phyloP scores from a whole-genome alignment of 441 rosid genomes.

The Cnidoscolus chayamansa region DNA sequence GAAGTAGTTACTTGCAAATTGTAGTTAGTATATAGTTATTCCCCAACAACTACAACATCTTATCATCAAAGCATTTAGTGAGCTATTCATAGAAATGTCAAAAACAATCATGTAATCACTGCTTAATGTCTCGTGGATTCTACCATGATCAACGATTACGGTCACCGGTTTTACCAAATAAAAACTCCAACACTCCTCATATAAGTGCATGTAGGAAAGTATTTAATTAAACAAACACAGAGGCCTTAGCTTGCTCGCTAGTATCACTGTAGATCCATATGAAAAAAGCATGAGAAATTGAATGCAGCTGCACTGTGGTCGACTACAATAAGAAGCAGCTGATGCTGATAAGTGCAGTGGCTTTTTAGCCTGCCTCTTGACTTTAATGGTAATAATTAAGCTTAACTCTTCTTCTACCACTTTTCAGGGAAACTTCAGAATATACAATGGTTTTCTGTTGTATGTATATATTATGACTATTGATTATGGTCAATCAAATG shows the following conservation, averaged over 20 bases:
- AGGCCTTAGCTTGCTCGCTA: neutral
- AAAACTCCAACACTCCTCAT: neutral
- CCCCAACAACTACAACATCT: neutral
- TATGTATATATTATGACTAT: too few species aligned
- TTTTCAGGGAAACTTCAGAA: too few species aligned
- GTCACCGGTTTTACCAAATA: too few species aligned
- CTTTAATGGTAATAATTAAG: neutral
- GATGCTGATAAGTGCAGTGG: neutral
- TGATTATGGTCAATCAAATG: too few species aligned
- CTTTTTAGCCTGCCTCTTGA: neutral
- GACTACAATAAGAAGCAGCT: neutral
- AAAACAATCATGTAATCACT: too few species aligned
- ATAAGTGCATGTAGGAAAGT: neutral
- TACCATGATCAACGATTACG: too few species aligned
- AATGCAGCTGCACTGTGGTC: neutral
- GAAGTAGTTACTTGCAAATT: neutral
- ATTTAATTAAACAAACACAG: neutral
- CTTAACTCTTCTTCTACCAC: neutral
- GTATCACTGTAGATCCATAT: neutral
- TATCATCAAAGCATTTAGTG: neutral
- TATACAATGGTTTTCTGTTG: too few species aligned
- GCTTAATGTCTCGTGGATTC: too few species aligned
- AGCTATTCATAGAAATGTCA: neutral
- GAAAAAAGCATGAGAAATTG: neutral
- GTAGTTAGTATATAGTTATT: neutral